Percentiles rank a stretch among this genome's conserved stretches.
phyloP scores from a whole-genome alignment of 2,329 filamentous ascomycete genomes.

The Massarina eburnea region DNA sequence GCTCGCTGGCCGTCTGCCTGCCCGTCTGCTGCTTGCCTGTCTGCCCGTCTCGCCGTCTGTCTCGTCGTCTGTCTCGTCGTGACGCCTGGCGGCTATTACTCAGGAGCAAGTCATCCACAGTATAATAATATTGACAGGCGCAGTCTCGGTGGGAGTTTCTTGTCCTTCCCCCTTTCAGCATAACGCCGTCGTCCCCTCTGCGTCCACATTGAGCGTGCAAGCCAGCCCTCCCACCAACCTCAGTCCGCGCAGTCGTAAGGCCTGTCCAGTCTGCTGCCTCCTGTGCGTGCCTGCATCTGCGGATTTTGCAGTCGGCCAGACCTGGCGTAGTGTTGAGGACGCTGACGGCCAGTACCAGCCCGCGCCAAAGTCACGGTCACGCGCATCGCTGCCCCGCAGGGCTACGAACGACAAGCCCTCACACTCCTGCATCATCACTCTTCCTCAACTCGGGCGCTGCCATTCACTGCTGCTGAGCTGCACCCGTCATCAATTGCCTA shows the following conservation, averaged over 20 bases:
- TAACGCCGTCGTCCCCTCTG: background rate
- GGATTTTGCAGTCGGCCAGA: background rate
- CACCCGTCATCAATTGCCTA: background rate
- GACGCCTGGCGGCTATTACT: too few relatives aligned
- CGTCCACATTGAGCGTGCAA: background rate
- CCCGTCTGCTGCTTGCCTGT: too few relatives aligned
- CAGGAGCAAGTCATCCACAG: too few relatives aligned
- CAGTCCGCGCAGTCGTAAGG: background rate
- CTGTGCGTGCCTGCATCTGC: background rate
- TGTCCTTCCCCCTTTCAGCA: background rate
- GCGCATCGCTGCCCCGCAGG: constrained; percentile 1
- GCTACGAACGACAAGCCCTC: background rate
- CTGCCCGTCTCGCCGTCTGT: too few relatives aligned
- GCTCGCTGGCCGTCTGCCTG: too few relatives aligned
- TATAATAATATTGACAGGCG: too few relatives aligned
- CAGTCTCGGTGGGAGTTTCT: too few relatives aligned
- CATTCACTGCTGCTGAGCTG: background rate
- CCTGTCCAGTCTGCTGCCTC: background rate
- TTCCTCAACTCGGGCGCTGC: background rate
- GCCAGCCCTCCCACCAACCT: background rate
- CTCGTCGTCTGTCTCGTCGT: too few relatives aligned
- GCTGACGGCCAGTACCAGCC: background rate
- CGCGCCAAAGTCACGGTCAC: background rate
- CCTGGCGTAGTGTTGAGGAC: background rate
- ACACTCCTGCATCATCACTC: constrained; percentile 1